These are phyloP conservation scores for Amanita thiersii DNA, from an alignment of 768 basidiomycete species.

Conservation along the genomic window DNA sequence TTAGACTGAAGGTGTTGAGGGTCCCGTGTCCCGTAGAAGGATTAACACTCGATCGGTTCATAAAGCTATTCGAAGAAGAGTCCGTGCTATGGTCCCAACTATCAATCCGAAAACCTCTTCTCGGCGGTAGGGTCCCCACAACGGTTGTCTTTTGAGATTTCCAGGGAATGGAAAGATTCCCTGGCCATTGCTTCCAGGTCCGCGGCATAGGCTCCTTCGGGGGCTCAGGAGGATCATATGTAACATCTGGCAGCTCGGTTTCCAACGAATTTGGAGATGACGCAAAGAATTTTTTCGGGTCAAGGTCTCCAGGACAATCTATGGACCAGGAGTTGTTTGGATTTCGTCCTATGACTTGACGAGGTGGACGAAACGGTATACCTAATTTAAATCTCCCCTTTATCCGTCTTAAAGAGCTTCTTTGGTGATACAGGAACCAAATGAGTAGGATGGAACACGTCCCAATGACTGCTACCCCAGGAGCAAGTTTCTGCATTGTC, in stretches of 20 bases:
- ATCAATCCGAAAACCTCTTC: not conserved
- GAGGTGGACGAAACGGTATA: not conserved
- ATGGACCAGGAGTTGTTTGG: slow-evolving; percentile 4
- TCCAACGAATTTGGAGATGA: not conserved
- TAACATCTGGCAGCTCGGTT: not conserved
- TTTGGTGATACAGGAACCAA: slow-evolving; percentile 2
- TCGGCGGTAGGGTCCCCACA: not conserved
- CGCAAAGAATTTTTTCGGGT: not conserved
- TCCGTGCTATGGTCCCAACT: slow-evolving; percentile 1
- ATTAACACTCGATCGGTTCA: not conserved
- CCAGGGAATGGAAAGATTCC: not conserved
- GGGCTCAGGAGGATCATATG: not conserved
- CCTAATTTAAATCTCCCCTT: not conserved
- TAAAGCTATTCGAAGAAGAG: not conserved
- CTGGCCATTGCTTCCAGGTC: not conserved
- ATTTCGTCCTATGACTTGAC: slow-evolving; percentile 1
- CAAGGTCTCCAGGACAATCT: not conserved
- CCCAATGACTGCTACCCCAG: not conserved
- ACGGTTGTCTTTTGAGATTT: not conserved
- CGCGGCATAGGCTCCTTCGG: not conserved
- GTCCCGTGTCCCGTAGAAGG: not conserved
- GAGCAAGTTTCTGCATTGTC: not conserved
- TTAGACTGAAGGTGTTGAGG: not conserved
- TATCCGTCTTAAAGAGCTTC: too few species aligned
- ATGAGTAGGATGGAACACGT: not conserved